Percentiles rank a stretch among this genome's conserved stretches.
Evolutionary conservation across 1,284 basidiomycete genomes (phyloP).

Genomic region (Wallemia mellicola): DNA sequence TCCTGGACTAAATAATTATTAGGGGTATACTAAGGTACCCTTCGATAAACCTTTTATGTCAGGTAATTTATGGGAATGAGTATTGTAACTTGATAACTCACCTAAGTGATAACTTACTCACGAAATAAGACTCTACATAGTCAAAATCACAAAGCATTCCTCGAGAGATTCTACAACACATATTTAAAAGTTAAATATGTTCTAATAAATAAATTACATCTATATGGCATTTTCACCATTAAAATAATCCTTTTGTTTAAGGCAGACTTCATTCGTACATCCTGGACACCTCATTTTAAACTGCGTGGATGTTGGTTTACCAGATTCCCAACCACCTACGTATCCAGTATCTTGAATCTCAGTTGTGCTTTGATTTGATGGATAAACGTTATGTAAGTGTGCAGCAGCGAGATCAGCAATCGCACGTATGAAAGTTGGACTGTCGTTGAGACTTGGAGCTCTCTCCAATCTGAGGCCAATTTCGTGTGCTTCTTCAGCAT

Average conservation of each 20-base stretch:
- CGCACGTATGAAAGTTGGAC: slow-evolving; percentile 90
- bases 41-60: too few species aligned
- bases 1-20: too few species aligned
- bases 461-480: slow-evolving; percentile 69
- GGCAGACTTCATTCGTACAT: slow-evolving; percentile 66
- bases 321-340: slow-evolving; percentile 11
- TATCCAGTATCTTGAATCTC: slow-evolving; percentile 5
- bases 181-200: neutral
- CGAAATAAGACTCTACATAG: too few species aligned
- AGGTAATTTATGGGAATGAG: too few species aligned
- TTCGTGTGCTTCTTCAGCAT: slow-evolving; percentile 68
- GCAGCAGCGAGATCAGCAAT: slow-evolving; percentile 68
- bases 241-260: slow-evolving; percentile 67
- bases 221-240: slow-evolving; percentile 18
- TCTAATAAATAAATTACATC: neutral
- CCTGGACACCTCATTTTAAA: slow-evolving; percentile 70
- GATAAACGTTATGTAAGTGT: slow-evolving; percentile 27
- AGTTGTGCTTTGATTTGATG: slow-evolving; percentile 5
- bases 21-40: too few species aligned
- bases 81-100: too few species aligned
- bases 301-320: slow-evolving; percentile 40
- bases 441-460: slow-evolving; percentile 86
- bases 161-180: too few species aligned
- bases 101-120: too few species aligned
- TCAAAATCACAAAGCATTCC: too few species aligned